Percentiles rank a stretch among this genome's conserved stretches.
phyloP scores from a whole-genome alignment of 257 asterid species.

The Plantago ovata region DNA sequence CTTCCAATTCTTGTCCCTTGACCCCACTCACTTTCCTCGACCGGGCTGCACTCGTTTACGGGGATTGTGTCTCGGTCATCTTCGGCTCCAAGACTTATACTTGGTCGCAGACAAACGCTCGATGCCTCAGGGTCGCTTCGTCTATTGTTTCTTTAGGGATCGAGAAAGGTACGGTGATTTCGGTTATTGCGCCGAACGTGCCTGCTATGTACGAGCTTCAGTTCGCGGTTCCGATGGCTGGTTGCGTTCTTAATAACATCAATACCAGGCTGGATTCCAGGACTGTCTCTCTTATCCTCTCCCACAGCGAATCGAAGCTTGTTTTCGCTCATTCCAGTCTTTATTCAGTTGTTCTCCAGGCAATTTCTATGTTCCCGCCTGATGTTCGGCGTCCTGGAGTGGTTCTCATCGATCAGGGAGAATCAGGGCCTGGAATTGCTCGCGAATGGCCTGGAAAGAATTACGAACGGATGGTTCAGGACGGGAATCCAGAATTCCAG shows the following conservation, averaged over 20 bases:
- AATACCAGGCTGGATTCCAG: not conserved
- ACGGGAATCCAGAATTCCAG: not conserved
- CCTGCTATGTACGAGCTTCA: constrained; percentile 13
- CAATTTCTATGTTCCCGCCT: not conserved
- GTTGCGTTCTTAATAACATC: not conserved
- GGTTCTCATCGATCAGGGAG: not conserved
- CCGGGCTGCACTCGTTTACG: constrained; percentile 6
- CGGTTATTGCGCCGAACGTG: constrained; percentile 3
- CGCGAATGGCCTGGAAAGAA: not conserved
- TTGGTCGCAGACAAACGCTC: constrained; percentile 1
- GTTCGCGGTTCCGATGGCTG: constrained; percentile 10
- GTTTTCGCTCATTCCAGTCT: not conserved
- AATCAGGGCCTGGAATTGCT: not conserved
- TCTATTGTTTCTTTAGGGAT: constrained; percentile 4
- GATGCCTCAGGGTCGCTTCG: constrained; percentile 5
- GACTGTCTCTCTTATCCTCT: constrained; percentile 3
- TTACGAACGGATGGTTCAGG: not conserved
- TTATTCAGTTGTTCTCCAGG: not conserved
- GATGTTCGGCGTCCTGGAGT: not conserved
- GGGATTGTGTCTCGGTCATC: constrained; percentile 6
- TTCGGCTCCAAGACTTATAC: not conserved
- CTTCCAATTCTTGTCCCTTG: constrained; percentile 1
- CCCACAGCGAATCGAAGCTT: not conserved
- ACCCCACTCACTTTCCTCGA: constrained; percentile 4
- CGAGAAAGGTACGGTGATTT: not conserved